phyloP scores from a whole-genome alignment of 2,329 filamentous ascomycete species.

The Phialemoniopsis sp. region DNA sequence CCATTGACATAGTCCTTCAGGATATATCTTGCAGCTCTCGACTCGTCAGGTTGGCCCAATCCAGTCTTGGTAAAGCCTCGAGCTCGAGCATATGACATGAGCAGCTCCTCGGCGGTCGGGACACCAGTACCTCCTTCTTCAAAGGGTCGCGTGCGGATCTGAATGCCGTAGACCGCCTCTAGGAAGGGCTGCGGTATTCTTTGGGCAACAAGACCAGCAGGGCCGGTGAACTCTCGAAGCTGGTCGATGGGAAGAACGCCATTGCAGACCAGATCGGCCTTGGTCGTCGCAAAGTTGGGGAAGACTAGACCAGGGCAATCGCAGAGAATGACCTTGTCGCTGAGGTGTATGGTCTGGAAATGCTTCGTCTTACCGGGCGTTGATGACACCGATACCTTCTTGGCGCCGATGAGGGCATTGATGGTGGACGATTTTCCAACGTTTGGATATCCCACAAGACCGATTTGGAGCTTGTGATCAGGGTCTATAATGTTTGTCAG shows the following conservation, averaged over 20 bases:
- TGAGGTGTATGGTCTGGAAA: conserved; percentile 96
- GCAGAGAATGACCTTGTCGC: conserved; percentile 83
- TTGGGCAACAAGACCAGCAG: conserved; percentile 74
- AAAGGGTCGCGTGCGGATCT: conserved; percentile 71
- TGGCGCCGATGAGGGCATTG: conserved; percentile 96
- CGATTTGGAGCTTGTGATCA: conserved; percentile 75
- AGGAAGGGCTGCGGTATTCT: conserved; percentile 85
- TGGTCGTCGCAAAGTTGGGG: conserved; percentile 94
- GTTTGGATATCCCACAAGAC: conserved; percentile 95
- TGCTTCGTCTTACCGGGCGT: conserved; percentile 99
- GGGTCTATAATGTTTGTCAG: conserved; percentile 27
- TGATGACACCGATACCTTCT: conserved; percentile 96
- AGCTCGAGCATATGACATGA: conserved; percentile 81
- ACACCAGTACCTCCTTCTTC: conserved; percentile 92
- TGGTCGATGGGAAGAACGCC: conserved; percentile 96
- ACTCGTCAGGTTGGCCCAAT: conserved; percentile 88
- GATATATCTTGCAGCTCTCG: conserved; percentile 80
- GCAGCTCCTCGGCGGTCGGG: conserved; percentile 79
- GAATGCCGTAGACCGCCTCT: conserved; percentile 91
- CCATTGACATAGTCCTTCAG: conserved; percentile 98
- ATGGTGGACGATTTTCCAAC: conserved; percentile 99
- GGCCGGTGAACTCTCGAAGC: conserved; percentile 86
- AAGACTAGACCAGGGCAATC: conserved; percentile 99
- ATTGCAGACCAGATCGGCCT: conserved; percentile 93
- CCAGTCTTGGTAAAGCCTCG: conserved; percentile 89